A percentile compares a stretch with the other conserved stretches of the same genome.
Conservation (phyloP, 768 basidiomycete genomes). For the Naganishia randhawae region DNA sequence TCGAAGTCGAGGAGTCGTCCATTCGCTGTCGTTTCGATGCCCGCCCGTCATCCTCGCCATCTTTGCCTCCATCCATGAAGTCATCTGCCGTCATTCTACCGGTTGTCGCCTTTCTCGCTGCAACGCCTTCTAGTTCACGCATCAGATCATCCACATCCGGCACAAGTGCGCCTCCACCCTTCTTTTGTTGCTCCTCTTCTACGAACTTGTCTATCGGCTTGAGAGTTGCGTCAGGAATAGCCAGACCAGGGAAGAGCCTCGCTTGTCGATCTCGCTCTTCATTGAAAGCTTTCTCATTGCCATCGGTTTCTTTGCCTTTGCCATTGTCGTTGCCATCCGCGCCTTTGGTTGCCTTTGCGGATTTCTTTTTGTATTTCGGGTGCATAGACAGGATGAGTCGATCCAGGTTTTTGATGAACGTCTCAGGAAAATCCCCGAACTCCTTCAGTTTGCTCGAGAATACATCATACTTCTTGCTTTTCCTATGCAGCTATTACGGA, state of each 20-base stretch:
- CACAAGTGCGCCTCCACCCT: conserved; percentile 35
- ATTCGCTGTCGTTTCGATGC: conserved; percentile 57
- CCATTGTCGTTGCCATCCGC: conserved; percentile 43
- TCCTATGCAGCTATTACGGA: conserved; percentile 63
- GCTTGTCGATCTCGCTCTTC: conserved; percentile 70
- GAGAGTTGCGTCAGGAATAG: conserved; percentile 71
- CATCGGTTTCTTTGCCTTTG: conserved; percentile 35
- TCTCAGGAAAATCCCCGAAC: conserved; percentile 79
- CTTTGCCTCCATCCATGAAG: conserved; percentile 22
- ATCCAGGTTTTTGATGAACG: conserved; percentile 87
- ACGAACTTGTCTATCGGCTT: conserved; percentile 54
- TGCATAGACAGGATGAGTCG: conserved; percentile 90
- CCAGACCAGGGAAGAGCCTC: conserved; percentile 84
- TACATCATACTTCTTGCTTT: conserved; percentile 68
- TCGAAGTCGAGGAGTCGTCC: conserved; percentile 18
- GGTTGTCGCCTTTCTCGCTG: conserved; percentile 61
- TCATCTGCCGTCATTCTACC: conserved; percentile 39
- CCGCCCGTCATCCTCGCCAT: conserved; percentile 23
- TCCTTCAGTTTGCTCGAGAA: conserved; percentile 79
- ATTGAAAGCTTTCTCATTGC: conserved; percentile 47
- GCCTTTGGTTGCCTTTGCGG: conserved; percentile 48
- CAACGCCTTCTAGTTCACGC: conserved; percentile 65
- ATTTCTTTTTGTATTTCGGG: conserved; percentile 85
- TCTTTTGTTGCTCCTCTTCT: conserved; percentile 35
- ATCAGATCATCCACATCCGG: conserved; percentile 88